Percentiles rank a stretch among this genome's conserved stretches.
phyloP scores from a whole-genome alignment of 352 stramenopile species.

The Globisporangium alternatum region DNA sequence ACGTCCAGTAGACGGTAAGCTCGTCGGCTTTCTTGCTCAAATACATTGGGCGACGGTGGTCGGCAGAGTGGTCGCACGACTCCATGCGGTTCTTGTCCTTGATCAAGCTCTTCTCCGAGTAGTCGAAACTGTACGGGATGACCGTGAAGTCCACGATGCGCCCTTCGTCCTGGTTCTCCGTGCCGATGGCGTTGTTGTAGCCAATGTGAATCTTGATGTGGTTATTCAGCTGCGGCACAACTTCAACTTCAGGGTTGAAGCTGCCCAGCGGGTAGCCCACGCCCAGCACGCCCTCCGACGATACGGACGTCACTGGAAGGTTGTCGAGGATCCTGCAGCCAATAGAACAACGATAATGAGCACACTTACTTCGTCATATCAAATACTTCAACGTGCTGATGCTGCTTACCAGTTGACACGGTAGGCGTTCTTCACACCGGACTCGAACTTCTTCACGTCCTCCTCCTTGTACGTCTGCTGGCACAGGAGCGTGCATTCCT shows the following conservation, averaged over 20 bases:
- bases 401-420: slow-evolving; percentile 92
- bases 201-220: slow-evolving; percentile 99
- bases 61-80: slow-evolving; percentile 64
- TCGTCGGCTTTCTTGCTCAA: slow-evolving; percentile 80
- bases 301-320: slow-evolving; percentile 88
- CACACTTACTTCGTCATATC: slow-evolving; percentile 4
- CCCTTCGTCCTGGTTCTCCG: slow-evolving; percentile 72
- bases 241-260: slow-evolving; percentile 89
- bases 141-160: slow-evolving; percentile 99
- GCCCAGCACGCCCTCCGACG: slow-evolving; percentile 55
- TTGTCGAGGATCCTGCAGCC: slow-evolving; percentile 97
- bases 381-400: slow-evolving; percentile 19
- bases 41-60: slow-evolving; percentile 68
- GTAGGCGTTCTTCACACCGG: slow-evolving; percentile 96
- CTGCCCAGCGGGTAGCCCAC: slow-evolving; percentile 88
- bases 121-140: slow-evolving; percentile 96
- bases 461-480: slow-evolving; percentile 91
- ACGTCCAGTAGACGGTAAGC: slow-evolving; percentile 93
- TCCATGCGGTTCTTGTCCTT: slow-evolving; percentile 72
- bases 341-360: neutral
- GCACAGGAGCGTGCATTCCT: slow-evolving; percentile 72
- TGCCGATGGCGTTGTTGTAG: slow-evolving; percentile 93
- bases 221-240: slow-evolving; percentile 95
- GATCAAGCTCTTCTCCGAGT: slow-evolving; percentile 77
- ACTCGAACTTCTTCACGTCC: slow-evolving; percentile 88